phyloP scores from a whole-genome alignment of 2,329 filamentous ascomycete genomes.

The Colletotrichum falcatum region DNA sequence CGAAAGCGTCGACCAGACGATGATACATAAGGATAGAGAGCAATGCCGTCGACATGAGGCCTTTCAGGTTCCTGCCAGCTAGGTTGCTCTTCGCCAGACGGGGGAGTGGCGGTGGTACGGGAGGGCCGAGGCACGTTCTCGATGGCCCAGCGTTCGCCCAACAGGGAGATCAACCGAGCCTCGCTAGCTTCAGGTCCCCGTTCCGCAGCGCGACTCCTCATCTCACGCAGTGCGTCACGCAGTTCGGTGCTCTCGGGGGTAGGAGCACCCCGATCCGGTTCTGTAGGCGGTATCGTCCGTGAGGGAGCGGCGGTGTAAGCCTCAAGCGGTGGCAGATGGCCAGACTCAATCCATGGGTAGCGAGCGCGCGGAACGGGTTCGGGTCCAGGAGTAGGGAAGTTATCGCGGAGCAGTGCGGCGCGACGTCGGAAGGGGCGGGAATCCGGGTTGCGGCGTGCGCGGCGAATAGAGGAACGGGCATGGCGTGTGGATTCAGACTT shows the following conservation, averaged over 20 bases:
- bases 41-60: slow-evolving; percentile 6
- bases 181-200: slow-evolving; percentile 10
- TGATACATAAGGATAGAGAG: background rate
- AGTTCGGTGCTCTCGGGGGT: slow-evolving; percentile 15
- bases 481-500: slow-evolving; percentile 43
- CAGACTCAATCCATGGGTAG: slow-evolving; percentile 42
- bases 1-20: slow-evolving; percentile 12
- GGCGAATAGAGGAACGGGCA: slow-evolving; percentile 57
- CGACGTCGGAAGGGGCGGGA: slow-evolving; percentile 49
- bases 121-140: slow-evolving; percentile 12
- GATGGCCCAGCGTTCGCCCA: slow-evolving; percentile 35
- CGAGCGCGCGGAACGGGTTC: slow-evolving; percentile 30
- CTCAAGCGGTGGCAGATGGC: slow-evolving; percentile 38
- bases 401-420: slow-evolving; percentile 37
- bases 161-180: slow-evolving; percentile 27
- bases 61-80: slow-evolving; percentile 23
- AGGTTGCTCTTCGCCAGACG: slow-evolving; percentile 15
- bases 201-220: slow-evolving; percentile 10
- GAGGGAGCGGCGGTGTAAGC: slow-evolving; percentile 33
- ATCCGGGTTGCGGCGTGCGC: slow-evolving; percentile 50
- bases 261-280: slow-evolving; percentile 13
- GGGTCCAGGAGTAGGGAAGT: slow-evolving; percentile 36
- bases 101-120: slow-evolving; percentile 13
- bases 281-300: slow-evolving; percentile 23
- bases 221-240: slow-evolving; percentile 31